Evolutionary conservation across 306 rosid species (phyloP).

Genomic region (Vigna hirtella): DNA sequence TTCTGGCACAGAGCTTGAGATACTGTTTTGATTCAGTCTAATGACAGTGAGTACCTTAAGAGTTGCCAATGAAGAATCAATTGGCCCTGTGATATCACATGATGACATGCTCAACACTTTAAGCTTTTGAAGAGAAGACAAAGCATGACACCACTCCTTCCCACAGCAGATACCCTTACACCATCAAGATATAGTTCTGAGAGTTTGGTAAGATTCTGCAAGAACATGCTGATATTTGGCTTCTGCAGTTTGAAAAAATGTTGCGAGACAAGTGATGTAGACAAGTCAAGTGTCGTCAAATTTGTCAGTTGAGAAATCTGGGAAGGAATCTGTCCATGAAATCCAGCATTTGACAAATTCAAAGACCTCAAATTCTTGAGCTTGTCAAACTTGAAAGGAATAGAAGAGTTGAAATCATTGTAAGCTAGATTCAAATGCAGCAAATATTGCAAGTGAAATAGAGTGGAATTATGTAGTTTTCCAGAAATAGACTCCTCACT

Average conservation of each 20-base stretch:
- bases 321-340: neutral
- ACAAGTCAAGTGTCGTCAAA: neutral
- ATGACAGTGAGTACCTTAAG: neutral
- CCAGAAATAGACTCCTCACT: slow-evolving; percentile 38
- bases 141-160: neutral
- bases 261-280: neutral
- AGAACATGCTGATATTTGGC: neutral
- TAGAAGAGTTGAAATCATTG: neutral
- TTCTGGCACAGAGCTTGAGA: neutral
- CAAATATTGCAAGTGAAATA: neutral
- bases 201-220: neutral
- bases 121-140: neutral
- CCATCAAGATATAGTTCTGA: neutral
- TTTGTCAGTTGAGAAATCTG: neutral
- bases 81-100: neutral
- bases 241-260: neutral
- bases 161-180: neutral
- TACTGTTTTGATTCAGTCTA: neutral
- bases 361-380: neutral
- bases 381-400: neutral
- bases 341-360: slow-evolving; percentile 10
- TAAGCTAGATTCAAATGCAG: neutral
- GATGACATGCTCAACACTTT: neutral
- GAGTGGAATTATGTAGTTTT: slow-evolving; percentile 40
- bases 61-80: neutral